Base-by-base conservation (phyloP, 1,284 basidiomycete species). In the Apiotrichum sp. region DNA sequence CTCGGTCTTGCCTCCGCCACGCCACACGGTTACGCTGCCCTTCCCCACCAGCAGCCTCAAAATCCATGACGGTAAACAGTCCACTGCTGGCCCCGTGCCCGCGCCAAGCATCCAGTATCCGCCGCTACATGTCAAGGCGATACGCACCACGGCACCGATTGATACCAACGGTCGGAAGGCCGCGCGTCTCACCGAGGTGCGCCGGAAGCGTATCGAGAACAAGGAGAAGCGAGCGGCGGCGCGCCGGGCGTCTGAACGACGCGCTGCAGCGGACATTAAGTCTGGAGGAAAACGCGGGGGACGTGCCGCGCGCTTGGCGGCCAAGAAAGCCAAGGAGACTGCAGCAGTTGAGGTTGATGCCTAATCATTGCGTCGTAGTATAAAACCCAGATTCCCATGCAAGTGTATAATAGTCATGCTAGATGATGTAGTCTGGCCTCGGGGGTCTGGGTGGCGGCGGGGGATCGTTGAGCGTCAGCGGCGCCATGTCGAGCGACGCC, bases 51-150 rank as follows among this genome's bases (percentile, higher is more conserved):
- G 66, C 1, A 48, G 61, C 3, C 55, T 70, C 3, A 57, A 49
- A 8, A 55, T 71, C 6, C 58, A 65, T 52, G 53, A 48, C 40
- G 52, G 2, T 16, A 31, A 44, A 22, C 44, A 14, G 36, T 38
- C 36, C 36, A 14, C 36, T 10, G 10, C 36, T 38, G 43, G 3
- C 43, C 41, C 42, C 11, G 47, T 31, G 3, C 22, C 45, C 2
- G 29, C 39, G 36, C 59, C 67, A 2, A 47, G 54, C 7, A 57
- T 71, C 3, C 62, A 69, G 45, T 75, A 74, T 57, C 78, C 87
- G 41, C 84, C 86, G 4, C 87, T 90, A 0, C 86, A 89, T 65
- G 81, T 93, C 68, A 95, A 93, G 70, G 89, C 91, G 58, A 74
- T 93, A n/a, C 82, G 81, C 29, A 93, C 90, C 0, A 85, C 84